A percentile compares a stretch with the other conserved stretches of the same genome.
phyloP scores from a whole-genome alignment of 1,284 basidiomycete genomes.

The Boletus smithii region DNA sequence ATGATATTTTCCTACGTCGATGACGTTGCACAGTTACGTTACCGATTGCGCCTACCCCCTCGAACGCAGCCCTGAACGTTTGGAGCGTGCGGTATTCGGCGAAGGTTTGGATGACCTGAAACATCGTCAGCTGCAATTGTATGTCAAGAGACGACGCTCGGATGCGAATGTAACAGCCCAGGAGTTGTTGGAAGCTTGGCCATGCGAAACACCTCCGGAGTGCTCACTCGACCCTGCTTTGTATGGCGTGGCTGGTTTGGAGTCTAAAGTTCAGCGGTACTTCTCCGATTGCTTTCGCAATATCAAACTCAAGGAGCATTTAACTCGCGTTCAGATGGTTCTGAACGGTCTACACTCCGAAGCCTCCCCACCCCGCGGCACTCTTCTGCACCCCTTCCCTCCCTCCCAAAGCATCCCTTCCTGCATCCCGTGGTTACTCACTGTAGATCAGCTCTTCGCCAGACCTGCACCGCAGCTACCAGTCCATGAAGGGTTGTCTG shows the following conservation, averaged over 20 bases:
- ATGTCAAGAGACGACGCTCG: not conserved
- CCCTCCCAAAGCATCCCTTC: not conserved
- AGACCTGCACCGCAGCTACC: constrained; percentile 2
- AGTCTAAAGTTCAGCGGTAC: not conserved
- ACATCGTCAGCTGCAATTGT: constrained; percentile 6
- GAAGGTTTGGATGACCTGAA: constrained; percentile 4
- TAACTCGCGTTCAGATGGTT: constrained; percentile 15
- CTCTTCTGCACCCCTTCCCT: constrained; percentile 1
- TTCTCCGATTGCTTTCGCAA: too few species aligned
- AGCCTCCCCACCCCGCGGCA: not conserved
- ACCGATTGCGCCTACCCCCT: constrained; percentile 1
- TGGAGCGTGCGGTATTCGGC: not conserved
- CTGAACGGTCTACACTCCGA: not conserved
- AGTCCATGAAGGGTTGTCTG: not conserved
- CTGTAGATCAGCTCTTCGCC: constrained; percentile 11
- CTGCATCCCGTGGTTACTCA: not conserved
- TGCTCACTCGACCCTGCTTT: constrained; percentile 3
- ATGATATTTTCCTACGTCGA: constrained; percentile 6
- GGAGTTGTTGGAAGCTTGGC: constrained; percentile 16
- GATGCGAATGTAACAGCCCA: constrained; percentile 5
- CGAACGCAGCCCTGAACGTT: constrained; percentile 14
- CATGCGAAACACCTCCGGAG: constrained; percentile 8
- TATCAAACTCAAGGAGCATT: constrained; percentile 19
- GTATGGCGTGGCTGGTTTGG: constrained; percentile 10
- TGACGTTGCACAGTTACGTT: constrained; percentile 5